A percentile compares a stretch with the other conserved stretches of the same genome.
Evolutionary conservation across 352 stramenopile species (phyloP).

Genomic region (Pythium sukuiense): DNA sequence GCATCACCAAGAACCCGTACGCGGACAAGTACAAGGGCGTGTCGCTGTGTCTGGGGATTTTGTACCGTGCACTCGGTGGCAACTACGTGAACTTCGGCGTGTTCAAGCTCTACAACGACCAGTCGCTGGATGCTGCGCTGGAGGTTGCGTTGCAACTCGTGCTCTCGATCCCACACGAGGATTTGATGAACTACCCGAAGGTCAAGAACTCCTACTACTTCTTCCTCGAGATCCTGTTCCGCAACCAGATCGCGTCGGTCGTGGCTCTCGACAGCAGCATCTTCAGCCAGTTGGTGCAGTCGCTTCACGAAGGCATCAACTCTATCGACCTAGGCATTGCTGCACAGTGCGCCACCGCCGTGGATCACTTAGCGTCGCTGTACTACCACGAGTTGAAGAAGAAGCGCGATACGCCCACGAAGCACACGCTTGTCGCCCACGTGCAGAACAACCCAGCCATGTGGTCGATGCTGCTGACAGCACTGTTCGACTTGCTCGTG

Average conservation of each 20-base stretch:
- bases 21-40: conserved; percentile 98
- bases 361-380: conserved; percentile 91
- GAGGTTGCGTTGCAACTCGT: conserved; percentile 95
- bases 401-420: conserved; percentile 94
- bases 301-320: conserved; percentile 88
- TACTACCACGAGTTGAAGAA: conserved; percentile 97
- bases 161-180: conserved; percentile 94
- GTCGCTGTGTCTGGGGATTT: conserved; percentile 91
- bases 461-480: conserved; percentile 83
- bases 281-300: conserved; percentile 96
- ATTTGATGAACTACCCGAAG: conserved; percentile 97
- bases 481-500: conserved; percentile 96
- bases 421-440: conserved; percentile 92
- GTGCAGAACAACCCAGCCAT: conserved; percentile 92
- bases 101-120: conserved; percentile 98
- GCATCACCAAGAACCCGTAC: conserved; percentile 91
- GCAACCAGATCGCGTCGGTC: conserved; percentile 95
- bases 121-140: conserved; percentile 92
- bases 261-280: conserved; percentile 92
- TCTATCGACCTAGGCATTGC: conserved; percentile 92
- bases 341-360: conserved; percentile 93
- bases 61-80: conserved; percentile 84
- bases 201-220: conserved; percentile 98
- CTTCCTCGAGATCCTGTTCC: conserved; percentile 98
- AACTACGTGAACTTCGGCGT: conserved; percentile 99